These are phyloP conservation scores for Hypoxylon sp. DNA, from an alignment of 2,329 filamentous ascomycete genomes.

Conservation along the genomic window DNA sequence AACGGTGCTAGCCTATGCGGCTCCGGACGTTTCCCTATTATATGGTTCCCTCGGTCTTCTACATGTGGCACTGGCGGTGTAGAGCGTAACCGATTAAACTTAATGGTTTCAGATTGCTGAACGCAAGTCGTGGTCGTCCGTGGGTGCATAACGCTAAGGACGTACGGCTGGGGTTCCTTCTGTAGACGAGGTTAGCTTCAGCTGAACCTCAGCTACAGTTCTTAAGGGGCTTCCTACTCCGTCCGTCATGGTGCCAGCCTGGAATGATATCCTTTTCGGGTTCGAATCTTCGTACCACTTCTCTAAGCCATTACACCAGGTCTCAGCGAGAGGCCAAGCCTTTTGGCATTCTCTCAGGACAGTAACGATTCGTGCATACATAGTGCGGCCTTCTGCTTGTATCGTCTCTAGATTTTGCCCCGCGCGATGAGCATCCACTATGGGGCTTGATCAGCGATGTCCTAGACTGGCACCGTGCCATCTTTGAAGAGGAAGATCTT, in stretches of 20 bases:
- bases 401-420: conserved; percentile 58
- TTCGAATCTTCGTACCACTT: conserved; percentile 63
- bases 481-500: conserved; percentile 45
- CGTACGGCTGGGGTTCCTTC: conserved; percentile 50
- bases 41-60: conserved; percentile 30
- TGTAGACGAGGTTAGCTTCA: conserved; percentile 35
- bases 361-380: conserved; percentile 62
- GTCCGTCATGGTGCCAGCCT: conserved; percentile 66
- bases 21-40: conserved; percentile 41
- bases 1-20: conserved; percentile 47
- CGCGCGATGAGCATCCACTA: conserved; percentile 50
- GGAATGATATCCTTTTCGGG: conserved; percentile 57
- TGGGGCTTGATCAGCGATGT: conserved; percentile 27
- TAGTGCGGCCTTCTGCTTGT: conserved; percentile 59
- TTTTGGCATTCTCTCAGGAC: conserved; percentile 65
- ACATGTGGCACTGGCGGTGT: conserved; percentile 38
- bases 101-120: conserved; percentile 39
- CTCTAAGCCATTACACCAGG: conserved; percentile 67
- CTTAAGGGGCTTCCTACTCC: conserved; percentile 55
- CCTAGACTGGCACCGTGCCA: neutral
- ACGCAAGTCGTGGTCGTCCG: conserved; percentile 42
- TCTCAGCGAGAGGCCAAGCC: conserved; percentile 67
- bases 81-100: conserved; percentile 46
- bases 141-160: conserved; percentile 48
- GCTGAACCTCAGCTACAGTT: neutral